Base-by-base conservation (phyloP, 345 rosid genomes). In the Euphorbia pulcherrima region DNA sequence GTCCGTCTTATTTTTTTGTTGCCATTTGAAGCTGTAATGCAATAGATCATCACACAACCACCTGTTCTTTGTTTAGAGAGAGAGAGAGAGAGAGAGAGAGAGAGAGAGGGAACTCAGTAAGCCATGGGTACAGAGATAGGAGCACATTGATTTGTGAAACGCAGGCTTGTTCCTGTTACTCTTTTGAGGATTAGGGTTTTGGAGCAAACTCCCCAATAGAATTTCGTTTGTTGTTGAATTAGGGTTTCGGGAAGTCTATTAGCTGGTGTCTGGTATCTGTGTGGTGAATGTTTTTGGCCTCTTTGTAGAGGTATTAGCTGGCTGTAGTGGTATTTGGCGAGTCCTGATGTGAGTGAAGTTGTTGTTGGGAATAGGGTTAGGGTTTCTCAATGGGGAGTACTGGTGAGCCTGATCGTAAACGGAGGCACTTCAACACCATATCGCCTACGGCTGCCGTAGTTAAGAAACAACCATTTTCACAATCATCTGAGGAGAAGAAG, bases 361-460 rank as follows among this genome's bases (percentile, higher is more conserved):
- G 50, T 39, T 53, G 50, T 37, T 48, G 66, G 63, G 60, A n/a
- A 51, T 33, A 63, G 39, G 40, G 24, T 67, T 48, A 66, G 68
- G 75, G 75, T 67, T 72, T 74, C 50, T 44, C 60, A 71, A 92
- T 92, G 98, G 97, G 88, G 85, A 92, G 96, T 79, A 83, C 90
- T 10, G 97, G 89, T 29, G 97, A 92, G 80, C 90, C 97, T 1
- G 98, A 90, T 78, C 84, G 96, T 63, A 92, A 90, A 76, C 79
- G 87, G 83, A 91, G 92, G 64, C 96, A 83, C 78, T 79, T 92
- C 63, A 83, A 79, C 86, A 82, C 96, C 20, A 63, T 88, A 68
- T 90, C 98, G 20, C 89, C 97, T 23, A 83, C 89, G 14, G 84
- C 85, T 70, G 86, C 90, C 30, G 78, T 82, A 26, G 81, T 87